These are phyloP conservation scores for Phytophthora sp. DNA, from an alignment of 352 stramenopile genomes.

Conservation along the genomic window DNA sequence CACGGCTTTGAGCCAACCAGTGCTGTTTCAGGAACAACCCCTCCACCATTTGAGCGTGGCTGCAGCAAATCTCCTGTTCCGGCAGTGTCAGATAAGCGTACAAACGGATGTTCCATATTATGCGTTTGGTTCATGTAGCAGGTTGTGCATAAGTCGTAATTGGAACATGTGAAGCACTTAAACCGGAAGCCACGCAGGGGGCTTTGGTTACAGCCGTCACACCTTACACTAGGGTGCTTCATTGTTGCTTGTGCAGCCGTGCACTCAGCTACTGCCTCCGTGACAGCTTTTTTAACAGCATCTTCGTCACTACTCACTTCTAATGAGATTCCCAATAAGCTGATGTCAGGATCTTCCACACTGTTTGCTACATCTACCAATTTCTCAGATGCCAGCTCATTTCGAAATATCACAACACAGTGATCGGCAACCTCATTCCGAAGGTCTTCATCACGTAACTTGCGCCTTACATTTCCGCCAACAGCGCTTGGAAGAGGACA, in stretches of 20 bases:
- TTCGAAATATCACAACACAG: constrained; percentile 62
- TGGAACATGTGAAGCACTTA: constrained; percentile 78
- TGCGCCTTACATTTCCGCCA: too few relatives aligned
- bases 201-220: constrained; percentile 78
- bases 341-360: constrained; percentile 48
- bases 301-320: constrained; percentile 25
- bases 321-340: constrained; percentile 36
- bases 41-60: constrained; percentile 59
- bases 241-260: constrained; percentile 32
- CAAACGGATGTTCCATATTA: constrained; percentile 71
- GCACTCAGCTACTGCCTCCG: constrained; percentile 31
- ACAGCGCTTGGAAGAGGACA: constrained; percentile 13
- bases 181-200: constrained; percentile 72
- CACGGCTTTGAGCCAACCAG: constrained; percentile 69
- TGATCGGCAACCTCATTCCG: constrained; percentile 24
- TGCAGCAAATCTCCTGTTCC: constrained; percentile 63
- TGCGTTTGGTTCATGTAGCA: constrained; percentile 76
- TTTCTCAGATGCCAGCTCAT: constrained; percentile 44
- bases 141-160: constrained; percentile 75
- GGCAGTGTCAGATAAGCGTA: constrained; percentile 52
- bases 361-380: constrained; percentile 50
- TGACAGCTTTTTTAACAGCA: constrained; percentile 29
- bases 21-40: constrained; percentile 51
- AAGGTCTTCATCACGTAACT: too few relatives aligned
- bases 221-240: constrained; percentile 74